Conservation (phyloP, 176 grass and related monocot genomes). For the Chloris gayana region DNA sequence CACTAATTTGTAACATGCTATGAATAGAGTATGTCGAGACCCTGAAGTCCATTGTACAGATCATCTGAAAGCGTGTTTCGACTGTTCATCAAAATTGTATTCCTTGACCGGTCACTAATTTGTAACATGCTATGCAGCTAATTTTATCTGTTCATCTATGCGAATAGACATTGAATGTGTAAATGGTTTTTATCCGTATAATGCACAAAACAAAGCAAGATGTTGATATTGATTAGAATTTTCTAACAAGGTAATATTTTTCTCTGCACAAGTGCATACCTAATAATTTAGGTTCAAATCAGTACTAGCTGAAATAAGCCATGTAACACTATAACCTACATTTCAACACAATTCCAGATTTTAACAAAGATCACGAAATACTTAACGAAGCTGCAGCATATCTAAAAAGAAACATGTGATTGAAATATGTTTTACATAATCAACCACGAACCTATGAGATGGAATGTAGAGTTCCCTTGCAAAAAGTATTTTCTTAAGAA, state of each 20-base stretch:
- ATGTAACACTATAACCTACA: constrained; percentile 5
- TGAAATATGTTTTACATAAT: neutral
- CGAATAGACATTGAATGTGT: neutral
- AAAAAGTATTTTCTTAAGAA: neutral
- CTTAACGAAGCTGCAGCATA: neutral
- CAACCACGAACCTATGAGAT: neutral
- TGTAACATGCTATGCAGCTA: constrained; percentile 1
- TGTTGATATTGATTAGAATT: neutral
- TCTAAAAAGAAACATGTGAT: neutral
- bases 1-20: neutral
- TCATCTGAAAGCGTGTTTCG: neutral
- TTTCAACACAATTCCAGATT: neutral
- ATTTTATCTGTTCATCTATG: neutral
- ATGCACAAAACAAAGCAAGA: constrained; percentile 11
- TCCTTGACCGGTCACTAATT: neutral
- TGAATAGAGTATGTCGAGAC: neutral
- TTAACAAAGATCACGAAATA: neutral
- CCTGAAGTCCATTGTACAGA: neutral
- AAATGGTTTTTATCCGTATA: neutral
- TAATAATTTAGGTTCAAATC: neutral
- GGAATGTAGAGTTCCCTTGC: neutral
- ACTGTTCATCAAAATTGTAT: neutral
- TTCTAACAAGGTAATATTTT: neutral
- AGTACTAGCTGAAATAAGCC: neutral
- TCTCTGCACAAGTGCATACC: neutral